A percentile compares a stretch with the other conserved stretches of the same genome.
These are phyloP conservation scores for Crassisporium funariophilum DNA, from an alignment of 768 basidiomycete genomes.

Conservation along the genomic window DNA sequence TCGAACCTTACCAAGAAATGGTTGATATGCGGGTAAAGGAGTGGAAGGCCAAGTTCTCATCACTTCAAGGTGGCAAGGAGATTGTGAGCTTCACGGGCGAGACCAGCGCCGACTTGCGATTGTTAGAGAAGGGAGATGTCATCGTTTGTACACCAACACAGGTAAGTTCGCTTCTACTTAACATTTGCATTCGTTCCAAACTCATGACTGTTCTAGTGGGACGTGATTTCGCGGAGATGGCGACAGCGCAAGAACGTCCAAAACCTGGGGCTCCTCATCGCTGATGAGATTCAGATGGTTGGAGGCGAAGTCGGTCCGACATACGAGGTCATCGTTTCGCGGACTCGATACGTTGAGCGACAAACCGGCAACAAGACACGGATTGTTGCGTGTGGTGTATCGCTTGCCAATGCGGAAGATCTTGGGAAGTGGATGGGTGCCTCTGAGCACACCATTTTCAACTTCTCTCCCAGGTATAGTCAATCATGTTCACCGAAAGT, in stretches of 20 bases:
- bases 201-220: constrained; percentile 69
- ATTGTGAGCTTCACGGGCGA: constrained; percentile 94
- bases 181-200: constrained; percentile 6
- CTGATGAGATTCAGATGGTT: constrained; percentile 93
- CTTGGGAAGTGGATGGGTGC: constrained; percentile 98
- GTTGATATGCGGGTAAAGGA: constrained; percentile 88
- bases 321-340: constrained; percentile 94
- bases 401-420: constrained; percentile 93
- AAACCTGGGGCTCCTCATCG: constrained; percentile 88
- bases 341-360: constrained; percentile 94
- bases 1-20: constrained; percentile 98
- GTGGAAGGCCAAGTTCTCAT: constrained; percentile 84
- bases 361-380: constrained; percentile 93
- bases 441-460: constrained; percentile 93
- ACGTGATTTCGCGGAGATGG: constrained; percentile 92
- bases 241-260: constrained; percentile 96
- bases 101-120: constrained; percentile 85
- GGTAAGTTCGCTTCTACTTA: constrained; percentile 44
- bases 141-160: constrained; percentile 93
- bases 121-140: constrained; percentile 89
- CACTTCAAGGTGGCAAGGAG: constrained; percentile 89
- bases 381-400: constrained; percentile 93
- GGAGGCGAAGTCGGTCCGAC: constrained; percentile 96
- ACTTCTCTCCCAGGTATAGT: constrained; percentile 86
- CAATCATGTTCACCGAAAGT: background rate